Conservation (phyloP, 73 alveolate species). For the Urostyla sp. region DNA sequence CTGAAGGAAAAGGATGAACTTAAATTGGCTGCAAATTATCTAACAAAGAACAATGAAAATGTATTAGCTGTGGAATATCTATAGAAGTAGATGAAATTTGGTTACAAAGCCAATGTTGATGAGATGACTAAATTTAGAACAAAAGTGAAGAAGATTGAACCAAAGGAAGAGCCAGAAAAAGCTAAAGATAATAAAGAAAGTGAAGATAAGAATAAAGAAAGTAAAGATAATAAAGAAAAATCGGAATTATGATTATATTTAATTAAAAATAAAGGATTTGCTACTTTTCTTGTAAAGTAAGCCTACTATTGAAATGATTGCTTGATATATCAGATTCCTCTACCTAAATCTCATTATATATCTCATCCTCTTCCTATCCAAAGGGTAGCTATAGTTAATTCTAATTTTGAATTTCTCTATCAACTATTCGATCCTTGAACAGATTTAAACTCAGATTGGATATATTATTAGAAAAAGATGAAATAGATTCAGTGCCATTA, state of each 20-base stretch:
- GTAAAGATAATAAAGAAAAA: neutral
- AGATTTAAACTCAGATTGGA: too few relatives aligned
- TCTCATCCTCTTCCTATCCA: too few relatives aligned
- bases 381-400: too few relatives aligned
- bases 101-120: constrained; percentile 23
- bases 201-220: constrained; percentile 16
- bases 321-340: too few relatives aligned
- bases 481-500: too few relatives aligned
- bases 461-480: too few relatives aligned
- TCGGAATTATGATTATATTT: neutral
- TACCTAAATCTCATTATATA: too few relatives aligned
- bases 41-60: constrained; percentile 1
- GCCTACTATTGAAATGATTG: too few relatives aligned
- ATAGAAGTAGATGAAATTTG: constrained; percentile 33
- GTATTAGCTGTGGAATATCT: constrained; percentile 21
- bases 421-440: too few relatives aligned
- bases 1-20: constrained; percentile 22
- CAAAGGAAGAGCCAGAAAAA: constrained; percentile 4
- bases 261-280: too few relatives aligned
- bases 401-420: too few relatives aligned
- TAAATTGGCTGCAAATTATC: constrained; percentile 31
- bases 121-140: constrained; percentile 49
- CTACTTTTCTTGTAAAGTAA: too few relatives aligned
- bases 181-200: neutral
- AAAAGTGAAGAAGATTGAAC: constrained; percentile 26